Base-by-base conservation (phyloP, 2,329 filamentous ascomycete species). In the Ophidiomyces ophidiicola region DNA sequence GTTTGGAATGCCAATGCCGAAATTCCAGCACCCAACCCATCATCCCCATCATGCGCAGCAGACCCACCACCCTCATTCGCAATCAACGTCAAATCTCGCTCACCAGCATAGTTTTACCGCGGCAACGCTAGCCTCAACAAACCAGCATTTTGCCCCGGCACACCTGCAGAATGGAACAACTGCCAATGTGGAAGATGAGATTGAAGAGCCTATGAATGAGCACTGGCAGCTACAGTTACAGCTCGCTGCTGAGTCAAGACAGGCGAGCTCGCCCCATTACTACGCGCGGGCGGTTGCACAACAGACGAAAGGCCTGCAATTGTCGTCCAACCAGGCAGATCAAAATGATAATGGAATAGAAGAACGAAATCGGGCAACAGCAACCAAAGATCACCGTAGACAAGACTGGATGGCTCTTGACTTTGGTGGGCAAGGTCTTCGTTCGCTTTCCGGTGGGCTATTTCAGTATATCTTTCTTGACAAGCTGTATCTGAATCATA, bases 391-490 rank as follows among this genome's bases (percentile, higher is more conserved):
- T 29, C 56, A 53, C 18, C 50, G 64, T 56, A 69, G 80, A 47
- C 82, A 94, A 59, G 81, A 87, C 53, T 96, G 90, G 90, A 76
- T 84, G 58, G 86, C 87, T 48, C 70, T 98, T 51, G 90, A 98
- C 61, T 80, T 96, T 58, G 90, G 87, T 51, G 90, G 90, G n/a
- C 90, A 96, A 64, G 88, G 88, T 14, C 68, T 98, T 34, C 80
- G 86, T 49, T 82, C 85, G 43, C 69, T 98, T 21, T 78, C 86
- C 1, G 66, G 74, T 6, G 75, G 81, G 31, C 69, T 98, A 21
- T 96, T 96, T 65, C 71, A 74, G 49, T 98, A 96, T 62, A 72
- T 72, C 31, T 96, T 98, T 59, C 68, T 98, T 41, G 82, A 82
- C 49, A 88, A 92, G 61, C 74, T 98, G 20, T 94, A 93, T 59